phyloP scores from a whole-genome alignment of 148 eudicot genomes.

The Cornus kousa region DNA sequence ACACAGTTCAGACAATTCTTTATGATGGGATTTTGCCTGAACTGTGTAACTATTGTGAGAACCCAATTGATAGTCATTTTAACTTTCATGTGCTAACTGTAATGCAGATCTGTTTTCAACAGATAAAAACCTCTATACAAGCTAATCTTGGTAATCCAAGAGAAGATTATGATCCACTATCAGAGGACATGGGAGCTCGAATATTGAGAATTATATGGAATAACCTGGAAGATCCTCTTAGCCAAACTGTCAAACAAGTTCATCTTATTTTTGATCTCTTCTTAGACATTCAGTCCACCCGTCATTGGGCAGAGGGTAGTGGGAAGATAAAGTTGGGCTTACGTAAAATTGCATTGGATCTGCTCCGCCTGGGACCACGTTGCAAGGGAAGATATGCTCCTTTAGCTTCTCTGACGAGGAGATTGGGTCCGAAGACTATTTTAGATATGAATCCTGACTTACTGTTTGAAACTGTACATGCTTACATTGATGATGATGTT shows the following conservation, averaged over 20 bases:
- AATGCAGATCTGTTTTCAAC: conserved; percentile 95
- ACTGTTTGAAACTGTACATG: conserved; percentile 59
- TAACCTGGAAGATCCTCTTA: conserved; percentile 91
- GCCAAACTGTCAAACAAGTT: conserved; percentile 97
- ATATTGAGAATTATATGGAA: conserved; percentile 82
- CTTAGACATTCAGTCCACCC: conserved; percentile 68
- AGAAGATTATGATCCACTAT: conserved; percentile 44
- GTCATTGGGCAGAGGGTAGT: conserved; percentile 47
- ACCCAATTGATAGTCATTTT: conserved; percentile 89
- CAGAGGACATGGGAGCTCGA: conserved; percentile 66
- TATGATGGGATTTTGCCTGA: conserved; percentile 89
- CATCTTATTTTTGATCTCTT: conserved; percentile 92
- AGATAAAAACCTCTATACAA: conserved; percentile 77
- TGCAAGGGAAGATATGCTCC: conserved; percentile 98
- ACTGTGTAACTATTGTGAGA: conserved; percentile 82
- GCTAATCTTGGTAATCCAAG: conserved; percentile 35
- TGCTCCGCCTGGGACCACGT: conserved; percentile 80
- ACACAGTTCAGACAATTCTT: conserved; percentile 45
- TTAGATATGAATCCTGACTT: conserved; percentile 65
- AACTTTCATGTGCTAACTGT: conserved; percentile 93
- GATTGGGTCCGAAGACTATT: conserved; percentile 80
- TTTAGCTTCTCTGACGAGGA: conserved; percentile 77
- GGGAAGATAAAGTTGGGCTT: conserved; percentile 44
- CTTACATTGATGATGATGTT: conserved; percentile 88
- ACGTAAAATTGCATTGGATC: conserved; percentile 59